phyloP scores from a whole-genome alignment of 345 rosid genomes.

The Geranium rotundifolium region DNA sequence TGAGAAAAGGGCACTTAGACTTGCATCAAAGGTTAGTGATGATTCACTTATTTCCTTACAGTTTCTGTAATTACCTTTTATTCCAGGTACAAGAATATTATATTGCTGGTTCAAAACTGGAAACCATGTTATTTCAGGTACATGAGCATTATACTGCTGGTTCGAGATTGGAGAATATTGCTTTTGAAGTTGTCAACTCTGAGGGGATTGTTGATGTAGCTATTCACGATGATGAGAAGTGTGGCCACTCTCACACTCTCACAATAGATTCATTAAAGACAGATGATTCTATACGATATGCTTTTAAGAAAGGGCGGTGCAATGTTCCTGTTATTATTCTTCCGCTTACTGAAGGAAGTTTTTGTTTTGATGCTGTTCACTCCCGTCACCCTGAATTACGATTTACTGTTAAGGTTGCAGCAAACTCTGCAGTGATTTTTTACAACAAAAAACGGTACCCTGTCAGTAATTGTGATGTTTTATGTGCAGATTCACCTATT shows the following conservation, averaged over 20 bases:
- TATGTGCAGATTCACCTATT: slow-evolving; percentile 15
- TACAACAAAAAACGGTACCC: not conserved
- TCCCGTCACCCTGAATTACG: slow-evolving; percentile 29
- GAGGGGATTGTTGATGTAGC: slow-evolving; percentile 30
- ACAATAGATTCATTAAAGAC: slow-evolving; percentile 19
- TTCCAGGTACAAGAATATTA: slow-evolving; percentile 5
- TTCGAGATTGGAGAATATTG: slow-evolving; percentile 29
- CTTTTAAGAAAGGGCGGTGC: slow-evolving; percentile 39
- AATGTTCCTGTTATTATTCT: slow-evolving; percentile 29
- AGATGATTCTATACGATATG: slow-evolving; percentile 14
- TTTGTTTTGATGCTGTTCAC: slow-evolving; percentile 33
- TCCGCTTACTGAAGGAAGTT: slow-evolving; percentile 32
- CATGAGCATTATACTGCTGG: slow-evolving; percentile 32
- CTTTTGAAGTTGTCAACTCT: slow-evolving; percentile 34
- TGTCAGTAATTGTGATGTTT: not conserved
- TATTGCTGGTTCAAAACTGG: slow-evolving; percentile 34
- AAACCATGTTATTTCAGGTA: slow-evolving; percentile 20
- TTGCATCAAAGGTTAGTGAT: slow-evolving; percentile 27
- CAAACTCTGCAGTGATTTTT: not conserved
- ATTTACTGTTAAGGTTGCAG: slow-evolving; percentile 20
- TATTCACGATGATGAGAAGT: slow-evolving; percentile 36
- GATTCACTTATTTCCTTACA: not conserved
- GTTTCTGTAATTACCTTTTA: no score
- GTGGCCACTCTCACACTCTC: slow-evolving; percentile 31
- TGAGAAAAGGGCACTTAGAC: slow-evolving; percentile 35